These are phyloP conservation scores for Trifolium fragiferum DNA, from an alignment of 306 rosid genomes.

Conservation along the genomic window DNA sequence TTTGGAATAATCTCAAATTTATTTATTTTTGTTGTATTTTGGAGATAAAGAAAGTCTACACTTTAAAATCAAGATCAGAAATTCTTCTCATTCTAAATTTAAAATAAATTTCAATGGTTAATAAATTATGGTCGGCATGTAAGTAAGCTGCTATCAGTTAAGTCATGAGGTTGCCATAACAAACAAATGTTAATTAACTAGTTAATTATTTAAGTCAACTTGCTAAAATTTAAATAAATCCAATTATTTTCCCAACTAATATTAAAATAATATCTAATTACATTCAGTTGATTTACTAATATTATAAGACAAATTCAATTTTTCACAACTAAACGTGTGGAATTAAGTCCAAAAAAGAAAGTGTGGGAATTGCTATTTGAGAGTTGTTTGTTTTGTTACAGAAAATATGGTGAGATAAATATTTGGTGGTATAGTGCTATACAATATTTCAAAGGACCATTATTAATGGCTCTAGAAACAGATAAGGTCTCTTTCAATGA, in stretches of 20 bases:
- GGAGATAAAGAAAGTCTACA: background rate
- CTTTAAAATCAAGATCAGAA: background rate
- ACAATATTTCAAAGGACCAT: background rate
- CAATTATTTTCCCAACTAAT: background rate
- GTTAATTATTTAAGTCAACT: background rate
- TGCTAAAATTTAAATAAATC: background rate
- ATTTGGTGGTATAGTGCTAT: background rate
- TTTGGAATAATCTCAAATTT: background rate
- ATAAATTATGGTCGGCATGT: background rate
- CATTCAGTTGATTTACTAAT: background rate
- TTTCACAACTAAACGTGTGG: background rate
- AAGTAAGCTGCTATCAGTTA: background rate
- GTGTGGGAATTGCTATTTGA: background rate
- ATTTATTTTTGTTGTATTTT: background rate
- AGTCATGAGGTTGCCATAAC: background rate
- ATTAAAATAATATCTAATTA: too few species aligned
- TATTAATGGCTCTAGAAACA: background rate
- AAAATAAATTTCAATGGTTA: conserved; percentile 1
- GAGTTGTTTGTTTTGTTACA: background rate
- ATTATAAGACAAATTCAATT: background rate
- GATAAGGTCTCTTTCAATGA: background rate
- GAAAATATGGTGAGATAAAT: background rate
- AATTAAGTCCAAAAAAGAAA: too few species aligned
- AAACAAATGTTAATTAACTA: background rate
- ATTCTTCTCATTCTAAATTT: background rate